Conservation (phyloP, 352 stramenopile genomes). For the Phytophthora lateralis region DNA sequence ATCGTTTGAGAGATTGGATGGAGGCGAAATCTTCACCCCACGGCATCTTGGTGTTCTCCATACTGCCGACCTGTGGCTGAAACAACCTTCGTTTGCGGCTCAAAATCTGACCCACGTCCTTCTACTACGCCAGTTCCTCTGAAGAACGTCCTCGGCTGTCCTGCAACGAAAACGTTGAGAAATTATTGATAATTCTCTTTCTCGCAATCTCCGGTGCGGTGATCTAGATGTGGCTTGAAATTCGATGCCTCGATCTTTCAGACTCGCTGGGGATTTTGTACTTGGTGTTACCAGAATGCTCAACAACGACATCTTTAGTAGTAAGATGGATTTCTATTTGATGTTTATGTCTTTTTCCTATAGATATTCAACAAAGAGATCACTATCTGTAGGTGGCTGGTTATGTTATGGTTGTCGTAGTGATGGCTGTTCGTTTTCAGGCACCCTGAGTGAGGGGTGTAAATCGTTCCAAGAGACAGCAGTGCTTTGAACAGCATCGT, state of each 20-base stretch:
- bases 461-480: background rate
- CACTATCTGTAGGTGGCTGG: background rate
- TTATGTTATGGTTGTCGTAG: background rate
- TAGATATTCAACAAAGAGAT: background rate
- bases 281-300: slow-evolving; percentile 12
- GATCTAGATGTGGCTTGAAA: background rate
- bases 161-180: slow-evolving; percentile 15
- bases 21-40: slow-evolving; percentile 68
- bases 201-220: background rate
- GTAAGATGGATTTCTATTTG: no score
- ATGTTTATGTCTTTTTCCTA: no score
- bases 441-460: background rate
- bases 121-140: slow-evolving; percentile 61
- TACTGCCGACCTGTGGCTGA: slow-evolving; percentile 39
- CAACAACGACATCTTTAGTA: slow-evolving; percentile 9
- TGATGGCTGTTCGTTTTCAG: background rate
- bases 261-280: background rate
- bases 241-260: background rate
- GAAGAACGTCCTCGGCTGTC: slow-evolving; percentile 23
- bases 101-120: slow-evolving; percentile 61
- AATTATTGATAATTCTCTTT: background rate
- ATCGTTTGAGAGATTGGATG: slow-evolving; percentile 72
- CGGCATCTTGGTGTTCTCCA: slow-evolving; percentile 52
- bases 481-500: background rate
- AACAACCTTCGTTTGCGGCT: slow-evolving; percentile 58